These are phyloP conservation scores for Aspergillus sp. DNA, from an alignment of 2,329 filamentous ascomycete genomes.

Conservation along the genomic window DNA sequence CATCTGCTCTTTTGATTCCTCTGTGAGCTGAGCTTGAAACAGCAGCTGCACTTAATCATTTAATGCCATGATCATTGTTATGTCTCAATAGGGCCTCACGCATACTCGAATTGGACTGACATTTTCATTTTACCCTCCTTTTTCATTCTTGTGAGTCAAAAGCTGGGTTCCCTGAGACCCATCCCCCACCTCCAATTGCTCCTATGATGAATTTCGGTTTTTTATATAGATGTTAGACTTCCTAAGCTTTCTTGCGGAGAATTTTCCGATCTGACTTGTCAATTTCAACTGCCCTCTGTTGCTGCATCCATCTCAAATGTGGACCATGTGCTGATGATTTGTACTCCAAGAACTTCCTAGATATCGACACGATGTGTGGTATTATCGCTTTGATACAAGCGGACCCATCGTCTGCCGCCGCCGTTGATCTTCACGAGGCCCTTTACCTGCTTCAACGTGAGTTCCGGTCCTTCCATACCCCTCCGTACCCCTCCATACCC, in stretches of 20 bases:
- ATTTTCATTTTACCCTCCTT: slow-evolving; percentile 6
- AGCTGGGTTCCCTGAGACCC: no score
- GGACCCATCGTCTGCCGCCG: slow-evolving; percentile 48
- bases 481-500: no score
- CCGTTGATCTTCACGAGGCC: slow-evolving; percentile 64
- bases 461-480: slow-evolving; percentile 7
- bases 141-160: neutral
- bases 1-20: slow-evolving; percentile 7
- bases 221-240: slow-evolving; percentile 49
- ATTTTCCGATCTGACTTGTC: slow-evolving; percentile 26
- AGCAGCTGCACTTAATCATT: no score
- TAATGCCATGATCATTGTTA: slow-evolving; percentile 14
- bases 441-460: slow-evolving; percentile 64
- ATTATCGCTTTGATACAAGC: slow-evolving; percentile 59
- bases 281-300: slow-evolving; percentile 7
- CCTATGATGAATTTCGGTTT: slow-evolving; percentile 38
- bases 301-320: slow-evolving; percentile 1
- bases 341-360: neutral
- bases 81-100: slow-evolving; percentile 5
- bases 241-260: slow-evolving; percentile 41
- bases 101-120: slow-evolving; percentile 5
- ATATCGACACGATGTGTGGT: slow-evolving; percentile 52
- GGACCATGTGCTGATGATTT: slow-evolving; percentile 11
- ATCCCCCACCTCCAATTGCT: slow-evolving; percentile 1
- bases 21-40: neutral